These are phyloP conservation scores for Xenosphaeropsis pyriputrescens DNA, from an alignment of 2,329 filamentous ascomycete species.

Conservation along the genomic window DNA sequence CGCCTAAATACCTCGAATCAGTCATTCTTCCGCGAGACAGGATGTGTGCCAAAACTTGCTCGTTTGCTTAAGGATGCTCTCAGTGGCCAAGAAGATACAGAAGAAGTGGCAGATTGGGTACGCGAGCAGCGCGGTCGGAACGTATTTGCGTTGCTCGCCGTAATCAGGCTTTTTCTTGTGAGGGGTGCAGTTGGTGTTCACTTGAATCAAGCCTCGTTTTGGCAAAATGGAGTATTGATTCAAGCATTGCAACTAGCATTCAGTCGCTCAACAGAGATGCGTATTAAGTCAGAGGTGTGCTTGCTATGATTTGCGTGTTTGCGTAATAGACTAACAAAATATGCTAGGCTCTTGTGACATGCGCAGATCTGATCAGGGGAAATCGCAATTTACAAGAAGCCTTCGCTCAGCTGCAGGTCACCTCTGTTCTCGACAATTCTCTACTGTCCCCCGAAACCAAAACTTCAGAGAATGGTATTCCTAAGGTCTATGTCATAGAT, in stretches of 20 bases:
- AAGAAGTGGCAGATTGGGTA: conserved; percentile 57
- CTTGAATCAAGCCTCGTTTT: conserved; percentile 76
- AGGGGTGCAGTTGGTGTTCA: conserved; percentile 66
- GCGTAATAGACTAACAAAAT: not conserved
- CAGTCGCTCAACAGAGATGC: conserved; percentile 51
- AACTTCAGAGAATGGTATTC: conserved; percentile 30
- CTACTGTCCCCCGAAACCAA: conserved; percentile 22
- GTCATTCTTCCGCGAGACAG: conserved; percentile 82
- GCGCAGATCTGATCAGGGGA: conserved; percentile 75
- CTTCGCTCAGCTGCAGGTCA: conserved; percentile 78
- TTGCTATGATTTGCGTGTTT: conserved; percentile 1
- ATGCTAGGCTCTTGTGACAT: conserved; percentile 60
- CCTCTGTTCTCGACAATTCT: conserved; percentile 33
- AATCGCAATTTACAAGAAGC: conserved; percentile 71
- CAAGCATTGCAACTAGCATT: conserved; percentile 76
- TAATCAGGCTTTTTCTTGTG: conserved; percentile 75
- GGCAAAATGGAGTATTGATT: conserved; percentile 66
- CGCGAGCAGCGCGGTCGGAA: conserved; percentile 75
- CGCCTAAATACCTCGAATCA: conserved; percentile 84
- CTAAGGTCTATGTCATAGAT: conserved; percentile 79
- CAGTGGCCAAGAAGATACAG: conserved; percentile 35
- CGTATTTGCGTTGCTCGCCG: conserved; percentile 74
- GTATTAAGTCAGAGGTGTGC: conserved; percentile 66
- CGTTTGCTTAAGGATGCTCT: conserved; percentile 50
- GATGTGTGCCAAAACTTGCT: conserved; percentile 60